A percentile compares a stretch with the other conserved stretches of the same genome.
These are phyloP conservation scores for Exophiala viscosa DNA, from an alignment of 2,329 filamentous ascomycete genomes.

Conservation along the genomic window DNA sequence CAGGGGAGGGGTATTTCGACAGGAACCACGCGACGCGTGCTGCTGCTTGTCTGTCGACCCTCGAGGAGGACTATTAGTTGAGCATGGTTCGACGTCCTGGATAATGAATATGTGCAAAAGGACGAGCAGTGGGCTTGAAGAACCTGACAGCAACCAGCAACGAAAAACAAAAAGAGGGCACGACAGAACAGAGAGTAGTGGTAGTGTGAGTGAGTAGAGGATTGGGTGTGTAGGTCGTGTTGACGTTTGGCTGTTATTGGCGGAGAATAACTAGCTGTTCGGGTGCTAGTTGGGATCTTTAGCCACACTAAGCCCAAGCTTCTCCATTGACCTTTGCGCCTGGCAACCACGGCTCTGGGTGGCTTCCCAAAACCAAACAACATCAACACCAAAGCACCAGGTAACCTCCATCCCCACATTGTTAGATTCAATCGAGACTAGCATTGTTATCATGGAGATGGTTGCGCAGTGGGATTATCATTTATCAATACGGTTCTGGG, in stretches of 20 bases:
- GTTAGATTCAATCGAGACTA: too few species aligned
- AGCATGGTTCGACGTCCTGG: constrained; percentile 1
- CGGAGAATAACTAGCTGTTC: too few species aligned
- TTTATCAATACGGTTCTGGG: too few species aligned
- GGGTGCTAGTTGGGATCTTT: too few species aligned
- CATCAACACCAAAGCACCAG: too few species aligned
- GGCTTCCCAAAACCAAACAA: too few species aligned
- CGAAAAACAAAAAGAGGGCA: constrained; percentile 1
- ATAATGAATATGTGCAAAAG: constrained; percentile 7
- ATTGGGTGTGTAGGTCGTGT: constrained; percentile 3
- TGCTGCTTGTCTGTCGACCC: constrained; percentile 3
- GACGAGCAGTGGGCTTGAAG: constrained; percentile 3
- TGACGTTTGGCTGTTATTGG: constrained; percentile 5
- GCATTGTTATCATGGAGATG: too few species aligned
- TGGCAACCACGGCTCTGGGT: too few species aligned
- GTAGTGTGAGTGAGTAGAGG: background rate
- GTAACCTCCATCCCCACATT: too few species aligned
- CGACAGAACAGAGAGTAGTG: background rate
- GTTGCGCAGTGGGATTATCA: too few species aligned
- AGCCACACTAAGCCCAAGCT: too few species aligned
- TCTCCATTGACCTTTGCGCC: too few species aligned
- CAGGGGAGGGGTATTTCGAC: constrained; percentile 11
- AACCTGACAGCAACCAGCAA: background rate
- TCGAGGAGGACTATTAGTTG: constrained; percentile 4
- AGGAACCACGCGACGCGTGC: constrained; percentile 15